Conservation (phyloP, 2,329 filamentous ascomycete genomes). For the Mariannaea sp. region DNA sequence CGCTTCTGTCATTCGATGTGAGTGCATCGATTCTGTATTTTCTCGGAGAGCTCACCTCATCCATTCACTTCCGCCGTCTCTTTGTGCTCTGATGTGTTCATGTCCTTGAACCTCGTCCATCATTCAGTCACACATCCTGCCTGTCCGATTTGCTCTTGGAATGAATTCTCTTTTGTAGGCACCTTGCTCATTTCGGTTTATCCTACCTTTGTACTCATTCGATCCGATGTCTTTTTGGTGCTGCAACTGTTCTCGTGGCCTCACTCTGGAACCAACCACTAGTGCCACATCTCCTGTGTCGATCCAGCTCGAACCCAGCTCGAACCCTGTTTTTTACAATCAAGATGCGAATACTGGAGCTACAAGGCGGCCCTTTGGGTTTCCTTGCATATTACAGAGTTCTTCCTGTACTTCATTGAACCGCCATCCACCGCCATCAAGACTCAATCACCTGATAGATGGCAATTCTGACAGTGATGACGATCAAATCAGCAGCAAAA, state of each 20-base stretch:
- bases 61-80: neutral
- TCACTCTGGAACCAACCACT: neutral
- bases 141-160: constrained; percentile 2
- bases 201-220: neutral
- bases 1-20: too few species aligned
- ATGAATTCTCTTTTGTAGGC: constrained; percentile 24
- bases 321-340: neutral
- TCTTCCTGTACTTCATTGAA: constrained; percentile 1
- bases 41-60: too few species aligned
- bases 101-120: constrained; percentile 5
- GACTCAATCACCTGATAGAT: constrained; percentile 40
- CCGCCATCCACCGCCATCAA: neutral
- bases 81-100: neutral
- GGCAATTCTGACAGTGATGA: constrained; percentile 51
- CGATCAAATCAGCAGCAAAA: constrained; percentile 35
- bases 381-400: constrained; percentile 21
- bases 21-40: too few species aligned
- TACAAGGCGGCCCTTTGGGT: constrained; percentile 17
- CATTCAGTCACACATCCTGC: constrained; percentile 13
- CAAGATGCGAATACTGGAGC: neutral
- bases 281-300: constrained; percentile 2
- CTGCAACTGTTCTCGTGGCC: constrained; percentile 31
- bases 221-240: constrained; percentile 30
- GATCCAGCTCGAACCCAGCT: constrained; percentile 3
- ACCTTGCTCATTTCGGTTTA: neutral